Base-by-base conservation (phyloP, 2,329 filamentous ascomycete genomes). In the Lachnellula arida region DNA sequence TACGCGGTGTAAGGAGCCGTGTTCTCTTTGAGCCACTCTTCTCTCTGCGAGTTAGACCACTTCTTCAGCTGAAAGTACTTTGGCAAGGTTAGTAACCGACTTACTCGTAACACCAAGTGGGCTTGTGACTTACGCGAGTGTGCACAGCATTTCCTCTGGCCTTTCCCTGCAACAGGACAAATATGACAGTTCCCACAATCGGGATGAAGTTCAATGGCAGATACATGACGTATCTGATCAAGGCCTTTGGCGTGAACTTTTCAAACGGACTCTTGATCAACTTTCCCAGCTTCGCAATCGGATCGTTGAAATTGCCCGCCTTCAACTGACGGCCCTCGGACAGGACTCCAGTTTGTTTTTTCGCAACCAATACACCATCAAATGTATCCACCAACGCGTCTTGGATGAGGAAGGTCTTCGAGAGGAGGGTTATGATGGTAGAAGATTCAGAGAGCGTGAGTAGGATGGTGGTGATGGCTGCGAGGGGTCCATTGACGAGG, bases 131-230 rank as follows among this genome's bases (percentile, higher is more conserved):
- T 73, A 84, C 81, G 51, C 82, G 75, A 40, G 73, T 75, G 58
- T 85, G 82, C 42, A 81, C 77, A 22, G 70, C 53, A 9, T 64
- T 59, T 22, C 67, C 67, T 43, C 67, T 56, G 9, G 46, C 48
- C 55, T 71, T 72, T 72, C 87, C 88, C 72, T 96, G 91, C 15
- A 95, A 70, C 28, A 88, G 70, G 35, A 97, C 80, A 71, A 96
- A 97, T 4, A 91, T 75, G 7, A 85, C 75, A 0, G 92, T 96
- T 5, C 93, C 93, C 17, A 96, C 82, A 0, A 97, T 80, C 0
- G 93, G 93, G 51, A 97, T 91, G 69, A 96, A 91, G 75, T 97
- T 97, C 58, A 97, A 79, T 11, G 93, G 92, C 43, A 96, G 78
- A 70, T 95, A 94, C 74, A 97, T 82, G 60, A 67, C 35, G 54